A percentile compares a stretch with the other conserved stretches of the same genome.
Conservation (phyloP, 768 basidiomycete species). For the Agrocybe chaxingu region DNA sequence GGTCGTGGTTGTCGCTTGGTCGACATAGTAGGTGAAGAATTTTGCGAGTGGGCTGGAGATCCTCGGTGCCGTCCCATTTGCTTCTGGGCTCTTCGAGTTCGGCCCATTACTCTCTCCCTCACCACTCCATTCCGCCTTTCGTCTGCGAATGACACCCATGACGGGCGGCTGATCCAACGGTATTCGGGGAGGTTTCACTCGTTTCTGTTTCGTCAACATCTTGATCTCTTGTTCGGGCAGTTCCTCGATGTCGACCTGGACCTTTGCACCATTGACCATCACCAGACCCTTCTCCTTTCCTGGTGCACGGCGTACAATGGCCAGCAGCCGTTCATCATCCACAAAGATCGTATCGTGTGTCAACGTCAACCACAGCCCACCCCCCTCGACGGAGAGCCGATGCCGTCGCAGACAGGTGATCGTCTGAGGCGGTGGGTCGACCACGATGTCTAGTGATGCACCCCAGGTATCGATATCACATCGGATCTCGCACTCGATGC, state of each 20-base stretch:
- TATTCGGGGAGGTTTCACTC: constrained; percentile 79
- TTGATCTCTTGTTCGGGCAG: constrained; percentile 86
- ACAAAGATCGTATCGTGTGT: constrained; percentile 81
- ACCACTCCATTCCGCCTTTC: constrained; percentile 71
- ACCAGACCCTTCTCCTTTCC: constrained; percentile 79
- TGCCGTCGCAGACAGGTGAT: constrained; percentile 86
- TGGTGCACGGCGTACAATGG: constrained; percentile 73
- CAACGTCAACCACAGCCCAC: constrained; percentile 92
- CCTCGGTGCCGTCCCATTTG: constrained; percentile 48
- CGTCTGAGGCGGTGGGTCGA: constrained; percentile 87
- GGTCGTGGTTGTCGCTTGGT: constrained; percentile 70
- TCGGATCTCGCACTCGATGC: constrained; percentile 85
- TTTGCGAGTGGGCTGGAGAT: constrained; percentile 67
- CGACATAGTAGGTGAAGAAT: constrained; percentile 74
- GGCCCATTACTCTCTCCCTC: constrained; percentile 11
- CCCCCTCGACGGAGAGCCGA: constrained; percentile 79
- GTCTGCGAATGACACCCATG: constrained; percentile 61
- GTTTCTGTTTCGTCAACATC: constrained; percentile 75
- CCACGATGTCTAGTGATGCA: constrained; percentile 76
- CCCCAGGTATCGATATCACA: constrained; percentile 93
- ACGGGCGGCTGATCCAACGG: constrained; percentile 94
- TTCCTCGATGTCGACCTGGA: constrained; percentile 86
- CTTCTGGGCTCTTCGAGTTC: constrained; percentile 31
- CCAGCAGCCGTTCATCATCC: constrained; percentile 71
- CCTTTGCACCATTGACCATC: constrained; percentile 85